phyloP scores from a whole-genome alignment of 176 grass and related monocot genomes.

The Triticum turgidum region DNA sequence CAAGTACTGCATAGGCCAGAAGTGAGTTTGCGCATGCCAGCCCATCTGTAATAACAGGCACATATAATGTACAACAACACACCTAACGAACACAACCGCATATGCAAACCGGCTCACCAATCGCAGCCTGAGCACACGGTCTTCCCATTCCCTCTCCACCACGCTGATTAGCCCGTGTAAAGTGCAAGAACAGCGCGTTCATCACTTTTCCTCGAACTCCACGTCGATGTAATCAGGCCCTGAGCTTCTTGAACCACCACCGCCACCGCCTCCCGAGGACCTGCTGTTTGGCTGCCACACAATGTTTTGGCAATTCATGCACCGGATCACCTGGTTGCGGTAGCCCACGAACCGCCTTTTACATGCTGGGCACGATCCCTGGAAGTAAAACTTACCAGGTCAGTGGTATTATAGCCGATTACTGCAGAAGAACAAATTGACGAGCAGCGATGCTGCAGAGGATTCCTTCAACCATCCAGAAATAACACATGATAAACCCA shows the following conservation, averaged over 20 bases:
- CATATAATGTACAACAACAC: slow-evolving; percentile 38
- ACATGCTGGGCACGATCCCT: slow-evolving; percentile 95
- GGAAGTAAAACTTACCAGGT: slow-evolving; percentile 3
- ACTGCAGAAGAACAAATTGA: not conserved
- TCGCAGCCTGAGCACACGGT: not conserved
- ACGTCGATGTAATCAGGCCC: slow-evolving; percentile 84
- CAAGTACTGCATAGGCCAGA: not conserved
- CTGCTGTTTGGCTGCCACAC: slow-evolving; percentile 85
- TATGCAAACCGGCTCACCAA: not conserved
- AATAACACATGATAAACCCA: not conserved
- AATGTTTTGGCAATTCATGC: slow-evolving; percentile 87
- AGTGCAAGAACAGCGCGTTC: not conserved
- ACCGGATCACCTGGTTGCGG: slow-evolving; percentile 77
- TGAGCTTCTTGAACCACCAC: slow-evolving; percentile 48
- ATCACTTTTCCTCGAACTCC: slow-evolving; percentile 88
- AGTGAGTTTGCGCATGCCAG: not conserved
- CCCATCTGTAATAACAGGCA: not conserved
- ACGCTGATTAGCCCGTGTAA: not conserved
- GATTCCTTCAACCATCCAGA: not conserved
- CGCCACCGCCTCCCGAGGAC: slow-evolving; percentile 42
- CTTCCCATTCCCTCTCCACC: not conserved
- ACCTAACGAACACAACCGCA: not conserved
- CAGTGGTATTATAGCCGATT: slow-evolving; percentile 14
- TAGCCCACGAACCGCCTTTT: slow-evolving; percentile 74
- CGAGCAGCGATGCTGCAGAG: not conserved